These are phyloP conservation scores for Neurospora africana DNA, from an alignment of 495 filamentous ascomycete genomes.

Conservation along the genomic window DNA sequence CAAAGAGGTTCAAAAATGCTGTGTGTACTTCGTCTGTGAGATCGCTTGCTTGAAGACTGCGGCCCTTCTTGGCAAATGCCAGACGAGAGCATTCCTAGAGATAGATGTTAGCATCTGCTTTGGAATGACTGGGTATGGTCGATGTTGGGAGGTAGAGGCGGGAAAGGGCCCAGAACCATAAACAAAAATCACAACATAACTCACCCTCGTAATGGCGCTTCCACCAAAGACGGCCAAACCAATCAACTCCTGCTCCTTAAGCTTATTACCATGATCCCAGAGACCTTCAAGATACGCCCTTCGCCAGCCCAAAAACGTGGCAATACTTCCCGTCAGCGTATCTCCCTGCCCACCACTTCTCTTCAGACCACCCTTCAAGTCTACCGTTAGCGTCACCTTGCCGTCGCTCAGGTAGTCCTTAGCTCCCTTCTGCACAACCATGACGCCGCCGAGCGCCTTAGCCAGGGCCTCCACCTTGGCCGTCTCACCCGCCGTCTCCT, in stretches of 20 bases:
- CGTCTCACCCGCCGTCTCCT: constrained; percentile 33
- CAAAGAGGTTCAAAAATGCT: constrained; percentile 72
- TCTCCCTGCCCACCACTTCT: constrained; percentile 91
- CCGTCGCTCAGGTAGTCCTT: constrained; percentile 83
- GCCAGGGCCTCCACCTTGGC: constrained; percentile 63
- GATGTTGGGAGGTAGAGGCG: background rate
- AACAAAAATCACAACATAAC: constrained; percentile 4
- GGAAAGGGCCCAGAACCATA: background rate
- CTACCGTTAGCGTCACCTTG: constrained; percentile 56
- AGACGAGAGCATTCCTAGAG: constrained; percentile 68
- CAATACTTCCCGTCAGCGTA: constrained; percentile 83
- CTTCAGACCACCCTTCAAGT: constrained; percentile 73
- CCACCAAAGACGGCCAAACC: constrained; percentile 77
- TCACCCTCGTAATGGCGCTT: constrained; percentile 67
- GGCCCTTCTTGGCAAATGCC: constrained; percentile 77
- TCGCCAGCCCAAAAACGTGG: constrained; percentile 78
- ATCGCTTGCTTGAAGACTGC: constrained; percentile 88
- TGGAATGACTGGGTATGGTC: background rate
- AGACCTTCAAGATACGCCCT: constrained; percentile 72
- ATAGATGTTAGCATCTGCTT: constrained; percentile 6
- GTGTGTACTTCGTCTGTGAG: constrained; percentile 81
- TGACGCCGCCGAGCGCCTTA: constrained; percentile 73
- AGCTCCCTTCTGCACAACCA: constrained; percentile 81
- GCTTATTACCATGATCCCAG: constrained; percentile 57
- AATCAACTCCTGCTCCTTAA: constrained; percentile 55